Conservation (phyloP, 371 early-diverging fungal genomes). For the Fennellomyces sp. region DNA sequence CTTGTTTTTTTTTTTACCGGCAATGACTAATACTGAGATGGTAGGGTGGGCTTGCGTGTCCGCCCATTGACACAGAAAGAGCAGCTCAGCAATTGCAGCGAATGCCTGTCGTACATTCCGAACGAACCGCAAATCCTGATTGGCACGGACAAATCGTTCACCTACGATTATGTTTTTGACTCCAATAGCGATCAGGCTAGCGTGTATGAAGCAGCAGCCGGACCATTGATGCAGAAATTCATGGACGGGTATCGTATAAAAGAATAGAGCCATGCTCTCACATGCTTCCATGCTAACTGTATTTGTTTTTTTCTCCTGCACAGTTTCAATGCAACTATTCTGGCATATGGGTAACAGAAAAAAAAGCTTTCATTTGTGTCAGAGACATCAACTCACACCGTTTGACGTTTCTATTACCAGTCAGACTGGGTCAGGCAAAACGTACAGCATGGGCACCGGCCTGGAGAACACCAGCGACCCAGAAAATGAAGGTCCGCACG, state of each 20-base stretch:
- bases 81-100: slow-evolving; percentile 66
- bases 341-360: slow-evolving; percentile 50
- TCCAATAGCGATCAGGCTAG: slow-evolving; percentile 68
- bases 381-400: slow-evolving; percentile 6
- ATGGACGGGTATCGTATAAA: slow-evolving; percentile 88
- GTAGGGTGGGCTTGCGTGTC: slow-evolving; percentile 78
- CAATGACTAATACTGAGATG: neutral
- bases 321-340: slow-evolving; percentile 33
- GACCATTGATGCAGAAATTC: slow-evolving; percentile 79
- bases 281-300: neutral
- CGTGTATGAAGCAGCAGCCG: slow-evolving; percentile 74
- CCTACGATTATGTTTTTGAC: slow-evolving; percentile 87
- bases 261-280: neutral
- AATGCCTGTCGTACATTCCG: slow-evolving; percentile 71
- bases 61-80: slow-evolving; percentile 83
- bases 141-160: slow-evolving; percentile 77
- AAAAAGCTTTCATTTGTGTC: slow-evolving; percentile 10
- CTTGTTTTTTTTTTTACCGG: too few relatives aligned
- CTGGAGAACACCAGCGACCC: slow-evolving; percentile 40
- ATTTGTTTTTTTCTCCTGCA: slow-evolving; percentile 60
- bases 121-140: slow-evolving; percentile 67
- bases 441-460: slow-evolving; percentile 53
- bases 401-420: slow-evolving; percentile 69
- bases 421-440: slow-evolving; percentile 65
- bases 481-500: slow-evolving; percentile 34